Base-by-base conservation (phyloP, 179 eudicot species). In the Sideroxylon spinosum region DNA sequence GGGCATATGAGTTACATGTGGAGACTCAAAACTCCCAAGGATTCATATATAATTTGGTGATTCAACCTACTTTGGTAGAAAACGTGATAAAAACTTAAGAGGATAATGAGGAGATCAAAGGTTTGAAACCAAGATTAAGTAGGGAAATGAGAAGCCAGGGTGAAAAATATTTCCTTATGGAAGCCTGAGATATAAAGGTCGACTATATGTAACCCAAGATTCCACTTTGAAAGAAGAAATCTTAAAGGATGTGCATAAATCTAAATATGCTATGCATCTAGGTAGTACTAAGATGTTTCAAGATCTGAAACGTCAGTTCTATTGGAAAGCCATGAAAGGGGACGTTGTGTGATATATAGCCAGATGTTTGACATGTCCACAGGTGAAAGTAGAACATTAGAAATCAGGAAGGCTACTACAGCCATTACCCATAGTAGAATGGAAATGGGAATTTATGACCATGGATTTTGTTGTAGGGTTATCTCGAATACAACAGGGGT, bases 401-500 rank as follows among this genome's bases (percentile, higher is more conserved):
- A 56, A 23, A 28, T 59, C 77, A 19, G 65, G 49, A 3, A 7
- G 68, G 6, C 0, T 10, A 10, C 13, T 78, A 0, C n/a, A 78
- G 3, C 53, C 74, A 0, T 10, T 79, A 0, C 12, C 20, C 1
- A 20, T 79, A 13, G 44, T 59, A 0, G 10, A 4, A 19, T 73
- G 78, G 66, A 59, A 29, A 56, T 79, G 74, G 44, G 71, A 76
- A 3, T 29, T 64, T 14, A 20, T 76, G 3, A 22, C 69, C 1
- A 52, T 46, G 68, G n/a, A 25, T 23, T 79, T 74, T 55, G 68
- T 74, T 0, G 11, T 2, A 9, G 73, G 63, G 6, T 37, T 73
- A 9, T 66, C 72, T 0, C 7, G 17, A 9, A 28, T 23, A 5
- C 5, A 8, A 3, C 26, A 11, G 2, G 65, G 81, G 0, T 14